phyloP scores from a whole-genome alignment of 225 moss, liverwort and hornwort species.

The Physcomitrium patens region DNA sequence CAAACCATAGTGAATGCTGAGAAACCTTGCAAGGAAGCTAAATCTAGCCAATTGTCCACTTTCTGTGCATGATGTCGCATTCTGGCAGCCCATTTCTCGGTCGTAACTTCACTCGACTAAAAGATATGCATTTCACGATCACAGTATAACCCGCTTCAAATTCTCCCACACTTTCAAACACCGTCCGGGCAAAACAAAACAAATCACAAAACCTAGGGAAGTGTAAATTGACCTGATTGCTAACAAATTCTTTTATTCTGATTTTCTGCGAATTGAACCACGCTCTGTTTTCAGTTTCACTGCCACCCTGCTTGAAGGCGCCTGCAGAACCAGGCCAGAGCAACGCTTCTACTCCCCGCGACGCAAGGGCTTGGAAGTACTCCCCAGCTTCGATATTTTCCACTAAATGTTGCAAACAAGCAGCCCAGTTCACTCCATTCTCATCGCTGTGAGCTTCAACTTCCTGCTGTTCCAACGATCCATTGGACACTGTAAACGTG shows the following conservation, averaged over 20 bases:
- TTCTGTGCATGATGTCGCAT: too few species aligned
- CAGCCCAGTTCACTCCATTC: slow-evolving; percentile 34
- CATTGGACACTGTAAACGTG: slow-evolving; percentile 41
- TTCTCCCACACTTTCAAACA: not conserved
- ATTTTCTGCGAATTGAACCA: slow-evolving; percentile 44
- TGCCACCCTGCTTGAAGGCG: slow-evolving; percentile 4
- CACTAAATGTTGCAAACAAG: slow-evolving; percentile 45
- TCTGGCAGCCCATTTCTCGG: too few species aligned
- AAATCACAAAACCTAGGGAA: not conserved
- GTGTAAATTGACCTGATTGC: slow-evolving; percentile 42
- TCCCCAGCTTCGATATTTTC: slow-evolving; percentile 58
- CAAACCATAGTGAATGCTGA: too few species aligned
- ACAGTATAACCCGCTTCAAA: too few species aligned
- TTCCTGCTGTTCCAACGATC: not conserved
- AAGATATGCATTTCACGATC: too few species aligned
- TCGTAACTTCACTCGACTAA: too few species aligned
- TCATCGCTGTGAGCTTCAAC: not conserved
- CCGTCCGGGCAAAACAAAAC: not conserved
- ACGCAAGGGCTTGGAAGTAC: slow-evolving; percentile 48
- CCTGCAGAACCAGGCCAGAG: slow-evolving; percentile 25
- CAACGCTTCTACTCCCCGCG: slow-evolving; percentile 27
- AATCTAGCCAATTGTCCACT: too few species aligned
- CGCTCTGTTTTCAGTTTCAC: slow-evolving; percentile 29
- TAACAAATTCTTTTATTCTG: slow-evolving; percentile 42
- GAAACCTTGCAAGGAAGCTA: too few species aligned